These are phyloP conservation scores for Symbiodinium pilosum DNA, from an alignment of 73 alveolate genomes.

Conservation along the genomic window DNA sequence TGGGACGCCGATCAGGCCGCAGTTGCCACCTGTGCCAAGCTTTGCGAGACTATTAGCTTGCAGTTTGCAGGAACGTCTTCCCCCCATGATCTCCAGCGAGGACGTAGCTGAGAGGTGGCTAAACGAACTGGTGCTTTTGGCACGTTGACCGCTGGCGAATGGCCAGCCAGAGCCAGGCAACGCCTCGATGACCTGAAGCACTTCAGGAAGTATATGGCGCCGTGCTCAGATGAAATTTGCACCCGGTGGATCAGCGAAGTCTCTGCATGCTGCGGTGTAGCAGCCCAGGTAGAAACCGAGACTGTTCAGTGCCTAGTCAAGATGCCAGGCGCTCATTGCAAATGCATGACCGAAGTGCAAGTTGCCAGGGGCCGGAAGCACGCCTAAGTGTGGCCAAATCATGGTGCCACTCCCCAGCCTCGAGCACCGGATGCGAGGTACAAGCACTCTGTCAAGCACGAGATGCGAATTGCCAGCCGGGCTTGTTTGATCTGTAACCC, in stretches of 20 bases:
- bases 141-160: neutral
- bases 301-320: constrained; percentile 86
- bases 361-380: too few species aligned
- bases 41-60: too few species aligned
- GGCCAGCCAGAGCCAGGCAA: constrained; percentile 34
- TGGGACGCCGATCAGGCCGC: constrained; percentile 9
- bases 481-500: neutral
- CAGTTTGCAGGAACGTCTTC: constrained; percentile 87
- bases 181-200: constrained; percentile 78
- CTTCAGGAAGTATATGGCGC: constrained; percentile 55
- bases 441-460: constrained; percentile 85
- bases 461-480: constrained; percentile 78
- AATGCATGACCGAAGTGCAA: too few species aligned
- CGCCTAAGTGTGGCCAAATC: too few species aligned
- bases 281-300: constrained; percentile 52
- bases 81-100: constrained; percentile 64
- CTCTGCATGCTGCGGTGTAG: too few species aligned
- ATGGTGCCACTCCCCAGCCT: too few species aligned
- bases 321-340: constrained; percentile 17
- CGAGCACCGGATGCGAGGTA: constrained; percentile 47
- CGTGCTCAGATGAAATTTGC: neutral
- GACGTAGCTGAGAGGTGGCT: constrained; percentile 76
- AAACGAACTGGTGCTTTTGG: neutral
- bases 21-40: neutral
- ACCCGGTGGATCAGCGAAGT: too few species aligned